Evolutionary conservation across 192 early-diverging fungal genomes (phyloP), one percentile per base, ranked within the genome.

Genomic region (Coemansia biformis): DNA sequence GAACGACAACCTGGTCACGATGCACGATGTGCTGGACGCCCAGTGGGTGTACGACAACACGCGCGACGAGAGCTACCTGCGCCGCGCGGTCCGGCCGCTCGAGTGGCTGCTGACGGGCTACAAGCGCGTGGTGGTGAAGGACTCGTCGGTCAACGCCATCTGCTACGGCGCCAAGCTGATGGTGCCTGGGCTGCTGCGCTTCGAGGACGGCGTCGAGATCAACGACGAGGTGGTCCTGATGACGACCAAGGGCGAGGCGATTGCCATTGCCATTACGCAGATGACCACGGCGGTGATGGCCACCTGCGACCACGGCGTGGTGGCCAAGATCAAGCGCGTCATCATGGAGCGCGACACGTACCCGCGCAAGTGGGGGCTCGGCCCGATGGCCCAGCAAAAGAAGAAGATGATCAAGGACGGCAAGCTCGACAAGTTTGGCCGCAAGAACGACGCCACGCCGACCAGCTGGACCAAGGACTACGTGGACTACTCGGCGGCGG

Each of bases 331-430:
- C 65, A 99, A 99, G 87, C 87, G 96, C 59, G 96, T 99, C 23
- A 97, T 99, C 51, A 99, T 99, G 96, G 96, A 99, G 75, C 87
- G 96, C 39, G 96, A 99, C 75, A 97, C 96, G 6, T 99, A 99
- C 71, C 96, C 96, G 36, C 85, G 92, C 43, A 83, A 89, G 57
- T 99, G 96, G 96, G 96, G 96, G 14, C 78, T 99, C 52, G 96
- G 96, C 36, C 93, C 93, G 19, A 82, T 90, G 65, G 96, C 96
- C 16, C 78, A 83, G 63, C 86, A 91, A 75, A 99, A 99, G 83
- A 99, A 99, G 83, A 92, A 93, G 80, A 60, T 98, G 54, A 87
- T 96, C 80, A 90, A 92, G 80, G 90, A 92, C 29, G 96, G 96
- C 22, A 93, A 97, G 79, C 79, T 99, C 14, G 96, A 99, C 79